These are phyloP conservation scores for Zygoascus flipseniorum DNA, from an alignment of 805 yeast species.

Conservation along the genomic window DNA sequence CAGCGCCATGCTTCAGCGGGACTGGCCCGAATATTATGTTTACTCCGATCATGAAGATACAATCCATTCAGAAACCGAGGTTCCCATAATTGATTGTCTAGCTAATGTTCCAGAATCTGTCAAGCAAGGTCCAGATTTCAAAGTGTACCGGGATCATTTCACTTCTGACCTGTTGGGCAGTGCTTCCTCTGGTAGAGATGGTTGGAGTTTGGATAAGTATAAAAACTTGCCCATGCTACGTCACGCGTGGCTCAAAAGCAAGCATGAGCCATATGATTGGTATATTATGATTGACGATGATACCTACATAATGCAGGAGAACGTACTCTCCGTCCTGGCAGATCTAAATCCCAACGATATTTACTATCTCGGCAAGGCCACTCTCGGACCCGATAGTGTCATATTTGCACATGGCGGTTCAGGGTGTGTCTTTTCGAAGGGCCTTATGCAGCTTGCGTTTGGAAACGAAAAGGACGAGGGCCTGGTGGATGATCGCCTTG, in stretches of 20 bases:
- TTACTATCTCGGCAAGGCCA: slow-evolving; percentile 27
- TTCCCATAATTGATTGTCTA: slow-evolving; percentile 13
- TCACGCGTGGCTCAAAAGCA: not conserved
- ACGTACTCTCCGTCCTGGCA: slow-evolving; percentile 19
- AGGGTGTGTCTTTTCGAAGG: slow-evolving; percentile 28
- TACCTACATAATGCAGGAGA: slow-evolving; percentile 24
- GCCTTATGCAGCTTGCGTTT: slow-evolving; percentile 23
- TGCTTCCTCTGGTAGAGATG: not conserved
- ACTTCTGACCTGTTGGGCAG: not conserved
- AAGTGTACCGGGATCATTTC: not conserved
- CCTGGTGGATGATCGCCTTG: slow-evolving; percentile 15
- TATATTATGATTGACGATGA: slow-evolving; percentile 30
- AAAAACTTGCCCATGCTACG: not conserved
- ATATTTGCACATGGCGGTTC: slow-evolving; percentile 34
- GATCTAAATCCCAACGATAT: slow-evolving; percentile 21
- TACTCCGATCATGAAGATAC: slow-evolving; percentile 6
- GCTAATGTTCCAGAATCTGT: not conserved
- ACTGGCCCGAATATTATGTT: not conserved
- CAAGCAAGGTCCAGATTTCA: not conserved
- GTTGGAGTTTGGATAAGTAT: not conserved
- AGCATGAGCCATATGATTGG: slow-evolving; percentile 27
- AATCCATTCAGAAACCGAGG: slow-evolving; percentile 10
- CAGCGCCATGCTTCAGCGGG: not conserved
- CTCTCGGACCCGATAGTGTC: slow-evolving; percentile 11
- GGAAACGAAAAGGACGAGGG: slow-evolving; percentile 8